A percentile compares a stretch with the other conserved stretches of the same genome.
phyloP scores from a whole-genome alignment of 1,284 basidiomycete species.

The Ceratobasidium sp. region DNA sequence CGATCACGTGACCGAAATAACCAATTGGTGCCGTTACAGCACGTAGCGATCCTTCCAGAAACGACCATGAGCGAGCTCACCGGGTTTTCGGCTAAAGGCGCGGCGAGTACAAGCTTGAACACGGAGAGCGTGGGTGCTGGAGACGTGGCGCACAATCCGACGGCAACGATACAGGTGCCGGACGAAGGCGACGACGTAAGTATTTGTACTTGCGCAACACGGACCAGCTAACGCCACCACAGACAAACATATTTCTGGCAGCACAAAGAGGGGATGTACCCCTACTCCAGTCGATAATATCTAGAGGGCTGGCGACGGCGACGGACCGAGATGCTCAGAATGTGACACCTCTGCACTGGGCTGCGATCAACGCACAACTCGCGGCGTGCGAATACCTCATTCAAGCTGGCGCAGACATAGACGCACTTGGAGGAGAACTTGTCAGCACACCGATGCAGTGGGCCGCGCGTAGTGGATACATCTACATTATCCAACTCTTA shows the following conservation, averaged over 20 bases:
- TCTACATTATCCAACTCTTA: slow-evolving; percentile 94
- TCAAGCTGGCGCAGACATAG: slow-evolving; percentile 94
- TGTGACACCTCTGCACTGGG: slow-evolving; percentile 97
- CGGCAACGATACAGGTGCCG: slow-evolving; percentile 38
- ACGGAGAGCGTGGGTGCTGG: slow-evolving; percentile 27
- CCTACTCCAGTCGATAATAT: slow-evolving; percentile 76
- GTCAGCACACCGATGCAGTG: slow-evolving; percentile 98
- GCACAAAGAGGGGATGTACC: slow-evolving; percentile 89
- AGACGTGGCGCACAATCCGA: slow-evolving; percentile 34
- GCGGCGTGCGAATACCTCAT: slow-evolving; percentile 84
- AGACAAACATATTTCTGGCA: slow-evolving; percentile 82
- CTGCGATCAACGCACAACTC: slow-evolving; percentile 92
- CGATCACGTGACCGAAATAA: background rate
- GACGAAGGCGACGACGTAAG: slow-evolving; percentile 39
- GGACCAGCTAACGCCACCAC: background rate
- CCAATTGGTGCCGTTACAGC: slow-evolving; percentile 18
- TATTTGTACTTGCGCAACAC: background rate
- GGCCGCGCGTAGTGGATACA: slow-evolving; percentile 95
- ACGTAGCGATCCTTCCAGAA: slow-evolving; percentile 29
- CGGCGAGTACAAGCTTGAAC: slow-evolving; percentile 19
- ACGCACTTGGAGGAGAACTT: slow-evolving; percentile 94
- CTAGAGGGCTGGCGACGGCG: slow-evolving; percentile 78
- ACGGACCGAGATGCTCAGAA: slow-evolving; percentile 90
- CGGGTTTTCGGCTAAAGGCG: slow-evolving; percentile 30
- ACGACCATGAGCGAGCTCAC: slow-evolving; percentile 43